phyloP scores from a whole-genome alignment of 306 rosid genomes.

The Cyamopsis tetragonoloba region DNA sequence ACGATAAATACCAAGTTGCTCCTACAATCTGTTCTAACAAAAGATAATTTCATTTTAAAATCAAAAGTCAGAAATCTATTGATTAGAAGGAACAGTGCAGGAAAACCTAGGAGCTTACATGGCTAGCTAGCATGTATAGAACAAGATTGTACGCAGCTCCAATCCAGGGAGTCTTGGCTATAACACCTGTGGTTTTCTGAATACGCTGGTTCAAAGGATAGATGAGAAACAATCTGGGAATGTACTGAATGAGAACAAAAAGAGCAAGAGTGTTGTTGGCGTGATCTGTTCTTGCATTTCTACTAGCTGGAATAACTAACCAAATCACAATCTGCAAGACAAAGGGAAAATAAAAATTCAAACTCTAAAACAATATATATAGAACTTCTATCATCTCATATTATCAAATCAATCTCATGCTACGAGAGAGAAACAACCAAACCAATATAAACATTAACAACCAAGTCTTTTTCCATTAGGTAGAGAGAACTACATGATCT shows the following conservation, averaged over 20 bases:
- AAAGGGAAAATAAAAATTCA: not conserved
- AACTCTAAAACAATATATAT: no score
- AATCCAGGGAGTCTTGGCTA: constrained; percentile 87
- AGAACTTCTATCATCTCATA: no score
- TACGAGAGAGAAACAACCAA: no score
- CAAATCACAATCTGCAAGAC: constrained; percentile 68
- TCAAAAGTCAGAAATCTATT: not conserved
- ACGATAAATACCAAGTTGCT: constrained; percentile 72
- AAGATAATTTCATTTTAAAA: not conserved
- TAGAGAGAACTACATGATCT: no score
- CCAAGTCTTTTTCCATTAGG: no score
- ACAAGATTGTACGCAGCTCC: constrained; percentile 90
- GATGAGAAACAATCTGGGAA: constrained; percentile 82
- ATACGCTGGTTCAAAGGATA: constrained; percentile 75
- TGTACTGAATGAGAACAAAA: constrained; percentile 68
- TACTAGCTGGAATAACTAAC: constrained; percentile 66
- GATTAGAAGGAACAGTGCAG: not conserved
- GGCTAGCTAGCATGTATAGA: constrained; percentile 86
- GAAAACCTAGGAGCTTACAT: constrained; percentile 40
- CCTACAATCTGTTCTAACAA: constrained; percentile 54
- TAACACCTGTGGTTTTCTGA: constrained; percentile 68
- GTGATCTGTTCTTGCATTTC: constrained; percentile 48
- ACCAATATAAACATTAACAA: no score
- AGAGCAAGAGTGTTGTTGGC: constrained; percentile 81
- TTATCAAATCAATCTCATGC: no score